Percentiles rank a stretch among this genome's conserved stretches.
Conservation (phyloP, 139 green algal species). For the Limnomonas spitsbergensis region DNA sequence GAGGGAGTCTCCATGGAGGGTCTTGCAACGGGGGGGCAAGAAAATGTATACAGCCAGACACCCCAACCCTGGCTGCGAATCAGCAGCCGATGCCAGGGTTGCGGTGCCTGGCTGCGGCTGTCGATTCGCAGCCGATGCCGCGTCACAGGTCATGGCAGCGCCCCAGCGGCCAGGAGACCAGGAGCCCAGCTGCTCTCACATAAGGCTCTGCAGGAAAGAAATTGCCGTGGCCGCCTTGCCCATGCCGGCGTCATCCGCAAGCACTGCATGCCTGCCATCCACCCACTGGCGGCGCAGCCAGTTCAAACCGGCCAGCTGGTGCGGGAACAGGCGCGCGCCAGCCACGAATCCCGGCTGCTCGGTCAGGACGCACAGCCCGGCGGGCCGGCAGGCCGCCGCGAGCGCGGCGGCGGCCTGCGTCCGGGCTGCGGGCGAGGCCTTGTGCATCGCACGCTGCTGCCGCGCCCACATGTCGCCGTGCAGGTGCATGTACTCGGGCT, state of each 20-base stretch:
- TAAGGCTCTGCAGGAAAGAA: no score
- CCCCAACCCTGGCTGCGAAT: no score
- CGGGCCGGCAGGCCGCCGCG: neutral
- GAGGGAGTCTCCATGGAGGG: no score
- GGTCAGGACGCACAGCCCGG: no score
- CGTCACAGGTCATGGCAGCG: no score
- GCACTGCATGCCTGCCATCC: slow-evolving; percentile 35
- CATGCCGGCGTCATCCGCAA: slow-evolving; percentile 75
- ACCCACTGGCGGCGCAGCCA: slow-evolving; percentile 68
- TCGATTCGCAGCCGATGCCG: no score
- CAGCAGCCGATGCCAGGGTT: no score
- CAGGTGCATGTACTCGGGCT: slow-evolving; percentile 53
- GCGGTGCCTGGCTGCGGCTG: no score
- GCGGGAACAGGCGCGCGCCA: slow-evolving; percentile 43
- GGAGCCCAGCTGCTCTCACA: no score
- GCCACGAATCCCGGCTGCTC: neutral
- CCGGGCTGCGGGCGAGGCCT: slow-evolving; percentile 16
- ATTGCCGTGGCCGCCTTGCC: slow-evolving; percentile 71
- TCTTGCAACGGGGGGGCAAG: no score
- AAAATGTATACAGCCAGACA: no score
- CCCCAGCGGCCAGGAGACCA: no score
- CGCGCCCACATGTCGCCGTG: slow-evolving; percentile 68
- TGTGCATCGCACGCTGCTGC: slow-evolving; percentile 50
- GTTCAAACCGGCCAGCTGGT: slow-evolving; percentile 72
- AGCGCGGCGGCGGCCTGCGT: slow-evolving; percentile 19